Conservation (phyloP, 2,329 filamentous ascomycete species). For the Epichloe amarillans region DNA sequence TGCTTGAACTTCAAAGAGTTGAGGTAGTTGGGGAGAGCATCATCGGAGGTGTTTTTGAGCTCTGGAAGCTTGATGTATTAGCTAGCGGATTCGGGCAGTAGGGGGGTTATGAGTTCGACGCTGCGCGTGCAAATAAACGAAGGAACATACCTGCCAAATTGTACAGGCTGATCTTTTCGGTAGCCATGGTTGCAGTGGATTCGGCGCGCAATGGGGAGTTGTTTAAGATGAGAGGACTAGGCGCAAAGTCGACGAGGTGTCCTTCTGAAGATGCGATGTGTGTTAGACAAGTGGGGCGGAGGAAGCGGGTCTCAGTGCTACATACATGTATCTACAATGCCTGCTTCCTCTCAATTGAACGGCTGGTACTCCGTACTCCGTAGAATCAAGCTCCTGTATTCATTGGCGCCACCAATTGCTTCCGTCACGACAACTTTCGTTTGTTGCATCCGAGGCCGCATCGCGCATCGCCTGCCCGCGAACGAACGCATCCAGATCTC, state of each 20-base stretch:
- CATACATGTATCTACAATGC: no score
- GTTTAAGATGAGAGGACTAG: background rate
- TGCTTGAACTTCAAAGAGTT: conserved; percentile 77
- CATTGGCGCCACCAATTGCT: background rate
- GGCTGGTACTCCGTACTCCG: background rate
- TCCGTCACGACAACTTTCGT: background rate
- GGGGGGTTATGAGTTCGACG: background rate
- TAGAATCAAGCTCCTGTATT: background rate
- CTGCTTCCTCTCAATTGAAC: no score
- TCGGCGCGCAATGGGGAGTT: background rate
- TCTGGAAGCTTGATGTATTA: conserved; percentile 37
- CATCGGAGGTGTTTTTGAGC: conserved; percentile 92
- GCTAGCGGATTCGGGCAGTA: background rate
- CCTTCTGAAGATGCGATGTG: background rate
- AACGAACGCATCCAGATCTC: background rate
- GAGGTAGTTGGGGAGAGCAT: conserved; percentile 87
- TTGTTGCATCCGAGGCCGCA: background rate
- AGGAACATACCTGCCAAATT: conserved; percentile 46
- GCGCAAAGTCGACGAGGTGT: conserved; percentile 1
- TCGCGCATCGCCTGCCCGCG: background rate
- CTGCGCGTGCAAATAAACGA: background rate
- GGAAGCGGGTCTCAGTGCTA: no score
- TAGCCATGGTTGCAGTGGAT: conserved; percentile 18
- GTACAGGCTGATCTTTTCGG: conserved; percentile 51
- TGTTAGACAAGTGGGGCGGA: background rate